Evolutionary conservation across 805 yeast genomes (phyloP).

Genomic region (Scheffersomyces amazonensis): DNA sequence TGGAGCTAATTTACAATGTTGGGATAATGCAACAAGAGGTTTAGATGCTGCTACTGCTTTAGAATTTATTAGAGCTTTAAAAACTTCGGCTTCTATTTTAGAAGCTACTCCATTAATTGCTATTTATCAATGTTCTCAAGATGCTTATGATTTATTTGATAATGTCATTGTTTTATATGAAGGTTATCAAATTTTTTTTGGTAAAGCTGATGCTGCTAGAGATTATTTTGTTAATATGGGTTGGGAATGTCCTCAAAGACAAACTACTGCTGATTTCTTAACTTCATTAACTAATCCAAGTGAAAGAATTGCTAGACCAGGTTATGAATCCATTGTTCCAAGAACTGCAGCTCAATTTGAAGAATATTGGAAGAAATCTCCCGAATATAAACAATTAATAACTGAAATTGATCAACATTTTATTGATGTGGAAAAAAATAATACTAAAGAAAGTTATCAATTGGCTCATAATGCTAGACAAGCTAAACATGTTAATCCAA

Average conservation of each 20-base stretch:
- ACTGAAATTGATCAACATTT: constrained; percentile 43
- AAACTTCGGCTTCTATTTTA: constrained; percentile 53
- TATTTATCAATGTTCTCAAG: constrained; percentile 52
- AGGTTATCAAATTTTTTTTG: constrained; percentile 47
- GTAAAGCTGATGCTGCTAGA: constrained; percentile 40
- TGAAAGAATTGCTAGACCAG: constrained; percentile 50
- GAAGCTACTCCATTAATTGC: constrained; percentile 59
- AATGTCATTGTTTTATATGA: constrained; percentile 46
- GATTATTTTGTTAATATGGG: constrained; percentile 60
- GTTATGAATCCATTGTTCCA: constrained; percentile 52
- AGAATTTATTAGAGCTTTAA: constrained; percentile 66
- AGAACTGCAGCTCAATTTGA: constrained; percentile 57
- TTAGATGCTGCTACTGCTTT: constrained; percentile 81
- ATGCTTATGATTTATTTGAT: constrained; percentile 47
- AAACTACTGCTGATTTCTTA: constrained; percentile 66
- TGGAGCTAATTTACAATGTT: constrained; percentile 53
- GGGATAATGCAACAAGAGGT: constrained; percentile 84
- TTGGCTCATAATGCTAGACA: constrained; percentile 34
- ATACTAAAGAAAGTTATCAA: constrained; percentile 16
- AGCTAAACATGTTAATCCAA: constrained; percentile 30
- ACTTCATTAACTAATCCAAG: constrained; percentile 67
- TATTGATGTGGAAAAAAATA: constrained; percentile 14
- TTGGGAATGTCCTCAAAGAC: constrained; percentile 57
- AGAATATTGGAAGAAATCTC: constrained; percentile 55
- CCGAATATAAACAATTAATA: constrained; percentile 42